Conservation (phyloP, 768 basidiomycete species). For the Chalciporus chontae region DNA sequence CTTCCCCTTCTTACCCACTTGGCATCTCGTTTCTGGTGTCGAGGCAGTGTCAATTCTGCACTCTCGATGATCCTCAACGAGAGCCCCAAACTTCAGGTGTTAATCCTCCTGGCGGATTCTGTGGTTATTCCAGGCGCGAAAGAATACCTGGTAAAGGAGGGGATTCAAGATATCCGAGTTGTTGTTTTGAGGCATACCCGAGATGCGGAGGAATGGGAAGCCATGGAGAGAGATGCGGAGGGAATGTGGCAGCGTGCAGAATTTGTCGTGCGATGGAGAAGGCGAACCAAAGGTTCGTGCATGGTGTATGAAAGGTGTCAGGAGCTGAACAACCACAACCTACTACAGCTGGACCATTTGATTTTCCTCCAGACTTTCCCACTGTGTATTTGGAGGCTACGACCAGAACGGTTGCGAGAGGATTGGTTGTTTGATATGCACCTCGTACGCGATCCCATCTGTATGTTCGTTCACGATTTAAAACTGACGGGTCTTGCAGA, state of each 20-base stretch:
- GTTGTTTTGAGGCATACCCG: slow-evolving; percentile 13
- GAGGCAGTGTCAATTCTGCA: slow-evolving; percentile 5
- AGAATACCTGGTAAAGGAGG: slow-evolving; percentile 8
- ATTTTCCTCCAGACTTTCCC: slow-evolving; percentile 3
- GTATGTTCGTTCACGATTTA: background rate
- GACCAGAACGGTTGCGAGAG: background rate
- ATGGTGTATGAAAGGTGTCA: too few species aligned
- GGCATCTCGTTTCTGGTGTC: slow-evolving; percentile 16
- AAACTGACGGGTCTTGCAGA: too few species aligned
- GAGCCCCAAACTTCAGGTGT: slow-evolving; percentile 4
- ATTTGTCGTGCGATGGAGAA: slow-evolving; percentile 12
- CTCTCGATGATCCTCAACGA: slow-evolving; percentile 3
- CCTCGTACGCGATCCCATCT: background rate
- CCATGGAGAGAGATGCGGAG: slow-evolving; percentile 4
- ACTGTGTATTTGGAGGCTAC: background rate
- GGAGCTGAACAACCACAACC: background rate
- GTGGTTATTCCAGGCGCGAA: slow-evolving; percentile 2
- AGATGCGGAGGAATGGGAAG: slow-evolving; percentile 14
- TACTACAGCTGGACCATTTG: slow-evolving; percentile 11
- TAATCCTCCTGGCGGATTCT: slow-evolving; percentile 10
- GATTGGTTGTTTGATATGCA: background rate
- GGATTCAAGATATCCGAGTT: slow-evolving; percentile 9
- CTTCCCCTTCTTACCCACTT: slow-evolving; percentile 11
- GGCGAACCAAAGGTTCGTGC: slow-evolving; percentile 6
- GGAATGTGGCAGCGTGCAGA: slow-evolving; percentile 16